These are phyloP conservation scores for Carex scoparia DNA, from an alignment of 176 grass and related monocot species.

Conservation along the genomic window DNA sequence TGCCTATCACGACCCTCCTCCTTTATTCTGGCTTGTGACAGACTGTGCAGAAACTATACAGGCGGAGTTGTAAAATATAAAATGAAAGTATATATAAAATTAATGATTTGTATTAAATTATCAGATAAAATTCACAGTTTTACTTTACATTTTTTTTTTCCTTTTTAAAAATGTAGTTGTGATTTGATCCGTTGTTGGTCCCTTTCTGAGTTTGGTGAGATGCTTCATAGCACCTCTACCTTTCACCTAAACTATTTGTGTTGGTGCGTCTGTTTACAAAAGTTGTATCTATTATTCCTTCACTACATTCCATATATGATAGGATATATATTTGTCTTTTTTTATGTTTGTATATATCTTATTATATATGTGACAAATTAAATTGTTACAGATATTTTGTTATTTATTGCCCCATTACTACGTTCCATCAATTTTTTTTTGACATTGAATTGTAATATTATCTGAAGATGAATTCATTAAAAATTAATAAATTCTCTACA, in stretches of 20 bases:
- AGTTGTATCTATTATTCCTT: not conserved
- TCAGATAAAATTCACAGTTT: conserved; percentile 3
- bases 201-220: conserved; percentile 24
- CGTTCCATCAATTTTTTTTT: not conserved
- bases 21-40: too few species aligned
- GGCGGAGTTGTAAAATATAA: too few species aligned
- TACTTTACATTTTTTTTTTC: not conserved
- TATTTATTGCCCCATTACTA: not conserved
- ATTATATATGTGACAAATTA: not conserved
- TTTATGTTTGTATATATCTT: not conserved
- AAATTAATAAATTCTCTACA: too few species aligned
- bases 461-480: too few species aligned
- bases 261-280: not conserved
- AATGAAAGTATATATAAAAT: too few species aligned
- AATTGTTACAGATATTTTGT: not conserved
- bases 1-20: too few species aligned
- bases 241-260: conserved; percentile 1
- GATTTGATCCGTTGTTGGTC: not conserved
- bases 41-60: too few species aligned
- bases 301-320: not conserved
- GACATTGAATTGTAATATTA: too few species aligned
- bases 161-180: not conserved
- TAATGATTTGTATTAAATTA: not conserved
- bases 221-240: conserved; percentile 11
- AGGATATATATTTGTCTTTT: not conserved